Evolutionary conservation across 257 asterid genomes (phyloP).

Genomic region (Mitragyna speciosa): DNA sequence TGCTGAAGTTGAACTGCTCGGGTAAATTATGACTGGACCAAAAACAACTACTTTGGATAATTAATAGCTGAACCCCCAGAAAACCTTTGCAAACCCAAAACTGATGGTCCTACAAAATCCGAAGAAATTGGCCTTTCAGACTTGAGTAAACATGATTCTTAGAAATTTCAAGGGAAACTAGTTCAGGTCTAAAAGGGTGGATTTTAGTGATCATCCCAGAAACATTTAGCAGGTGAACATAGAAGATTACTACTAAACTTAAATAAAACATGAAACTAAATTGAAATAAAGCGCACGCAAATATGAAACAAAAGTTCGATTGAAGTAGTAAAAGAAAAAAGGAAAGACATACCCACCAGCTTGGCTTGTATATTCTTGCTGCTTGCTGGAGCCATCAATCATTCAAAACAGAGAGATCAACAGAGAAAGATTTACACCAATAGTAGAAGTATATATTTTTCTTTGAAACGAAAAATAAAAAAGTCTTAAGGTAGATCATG

Average conservation of each 20-base stretch:
- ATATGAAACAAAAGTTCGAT: neutral
- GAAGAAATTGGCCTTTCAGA: neutral
- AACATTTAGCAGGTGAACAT: neutral
- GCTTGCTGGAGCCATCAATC: slow-evolving; percentile 26
- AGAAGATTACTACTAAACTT: neutral
- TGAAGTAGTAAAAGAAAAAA: neutral
- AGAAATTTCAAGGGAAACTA: neutral
- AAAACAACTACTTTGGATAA: neutral
- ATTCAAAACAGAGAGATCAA: neutral
- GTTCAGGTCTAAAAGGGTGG: neutral
- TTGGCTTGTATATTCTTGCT: slow-evolving; percentile 35
- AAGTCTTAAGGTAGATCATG: neutral
- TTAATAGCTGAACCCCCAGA: neutral
- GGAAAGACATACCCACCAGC: slow-evolving; percentile 33
- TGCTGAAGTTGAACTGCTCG: neutral
- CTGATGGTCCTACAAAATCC: too few relatives aligned
- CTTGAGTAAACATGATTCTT: neutral
- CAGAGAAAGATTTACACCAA: too few relatives aligned
- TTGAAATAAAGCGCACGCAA: neutral
- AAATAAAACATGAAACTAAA: neutral
- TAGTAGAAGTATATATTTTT: neutral
- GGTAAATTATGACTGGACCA: neutral
- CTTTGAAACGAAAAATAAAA: neutral
- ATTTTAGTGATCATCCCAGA: neutral
- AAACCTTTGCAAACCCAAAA: neutral